Evolutionary conservation across 176 grass and related monocot genomes (phyloP).

Genomic region (Tillandsia leiboldiana): DNA sequence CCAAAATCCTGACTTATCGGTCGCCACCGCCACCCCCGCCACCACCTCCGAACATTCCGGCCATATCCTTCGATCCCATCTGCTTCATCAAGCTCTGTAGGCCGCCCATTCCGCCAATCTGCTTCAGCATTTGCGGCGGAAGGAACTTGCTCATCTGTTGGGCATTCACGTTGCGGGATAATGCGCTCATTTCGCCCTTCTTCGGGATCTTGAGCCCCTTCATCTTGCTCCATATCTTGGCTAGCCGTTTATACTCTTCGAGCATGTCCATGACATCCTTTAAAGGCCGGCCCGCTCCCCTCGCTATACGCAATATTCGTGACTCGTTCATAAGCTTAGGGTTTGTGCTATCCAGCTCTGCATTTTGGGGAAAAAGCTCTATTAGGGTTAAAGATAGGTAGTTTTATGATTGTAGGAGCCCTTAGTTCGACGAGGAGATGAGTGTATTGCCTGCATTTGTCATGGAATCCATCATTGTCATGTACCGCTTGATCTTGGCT

Average conservation of each 20-base stretch:
- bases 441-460: constrained; percentile 53
- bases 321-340: constrained; percentile 80
- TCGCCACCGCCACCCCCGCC: constrained; percentile 16
- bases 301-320: constrained; percentile 50
- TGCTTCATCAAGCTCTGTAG: constrained; percentile 86
- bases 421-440: neutral
- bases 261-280: constrained; percentile 80
- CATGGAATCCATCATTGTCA: constrained; percentile 99
- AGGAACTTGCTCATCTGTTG: constrained; percentile 78
- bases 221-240: constrained; percentile 89
- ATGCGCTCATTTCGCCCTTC: constrained; percentile 76
- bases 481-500: constrained; percentile 94
- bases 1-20: neutral
- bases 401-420: neutral
- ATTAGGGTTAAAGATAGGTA: too few species aligned
- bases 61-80: constrained; percentile 75
- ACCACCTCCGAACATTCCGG: constrained; percentile 57
- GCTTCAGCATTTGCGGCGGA: constrained; percentile 80
- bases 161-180: constrained; percentile 60
- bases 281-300: constrained; percentile 60
- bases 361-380: neutral
- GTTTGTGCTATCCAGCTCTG: constrained; percentile 86
- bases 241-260: constrained; percentile 89
- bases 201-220: constrained; percentile 77
- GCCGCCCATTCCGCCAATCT: constrained; percentile 74